Evolutionary conservation across 768 basidiomycete genomes (phyloP).

Genomic region (Trametes punicea): DNA sequence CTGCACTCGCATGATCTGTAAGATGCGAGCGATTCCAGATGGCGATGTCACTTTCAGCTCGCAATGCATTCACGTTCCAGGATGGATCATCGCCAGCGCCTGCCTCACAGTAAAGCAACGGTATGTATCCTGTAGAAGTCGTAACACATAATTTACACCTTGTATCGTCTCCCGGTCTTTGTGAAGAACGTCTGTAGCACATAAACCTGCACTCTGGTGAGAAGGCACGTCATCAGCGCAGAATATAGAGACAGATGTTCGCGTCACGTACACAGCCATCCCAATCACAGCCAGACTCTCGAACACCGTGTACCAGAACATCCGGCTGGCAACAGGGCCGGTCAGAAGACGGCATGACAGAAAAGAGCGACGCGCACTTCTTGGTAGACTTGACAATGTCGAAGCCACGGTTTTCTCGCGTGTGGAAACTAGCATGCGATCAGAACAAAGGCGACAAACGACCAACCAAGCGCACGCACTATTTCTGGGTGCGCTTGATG

Average conservation of each 20-base stretch:
- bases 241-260: background rate
- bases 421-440: constrained; percentile 69
- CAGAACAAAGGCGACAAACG: background rate
- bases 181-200: constrained; percentile 96
- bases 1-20: too few species aligned
- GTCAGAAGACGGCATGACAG: background rate
- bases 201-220: constrained; percentile 77
- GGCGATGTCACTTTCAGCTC: too few species aligned
- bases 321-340: constrained; percentile 47
- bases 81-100: too few species aligned
- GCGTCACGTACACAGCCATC: constrained; percentile 77
- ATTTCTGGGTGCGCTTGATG: constrained; percentile 91
- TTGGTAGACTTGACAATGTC: constrained; percentile 88
- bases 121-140: constrained; percentile 14
- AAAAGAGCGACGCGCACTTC: constrained; percentile 46
- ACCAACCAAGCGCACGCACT: constrained; percentile 49
- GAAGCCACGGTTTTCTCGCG: constrained; percentile 91
- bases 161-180: constrained; percentile 86
- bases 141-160: constrained; percentile 59
- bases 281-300: constrained; percentile 75
- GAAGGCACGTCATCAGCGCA: constrained; percentile 15
- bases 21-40: too few species aligned
- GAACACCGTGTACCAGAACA: constrained; percentile 91
- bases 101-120: background rate
- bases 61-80: too few species aligned